phyloP scores from a whole-genome alignment of 2,329 filamentous ascomycete species.

The Thermomyces lanuginosus region DNA sequence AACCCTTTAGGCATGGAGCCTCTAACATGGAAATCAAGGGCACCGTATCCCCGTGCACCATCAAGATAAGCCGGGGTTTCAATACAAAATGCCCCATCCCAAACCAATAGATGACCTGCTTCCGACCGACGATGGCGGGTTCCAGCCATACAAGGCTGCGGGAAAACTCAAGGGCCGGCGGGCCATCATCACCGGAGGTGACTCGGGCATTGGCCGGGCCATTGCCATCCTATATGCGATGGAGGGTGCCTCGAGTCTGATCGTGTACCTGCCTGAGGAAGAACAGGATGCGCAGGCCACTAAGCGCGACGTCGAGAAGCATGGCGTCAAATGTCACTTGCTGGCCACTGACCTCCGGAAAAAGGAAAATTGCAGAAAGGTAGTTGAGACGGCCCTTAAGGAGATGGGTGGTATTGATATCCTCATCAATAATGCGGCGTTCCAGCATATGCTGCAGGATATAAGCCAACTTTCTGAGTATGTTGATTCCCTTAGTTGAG shows the following conservation, averaged over 20 bases:
- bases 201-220: constrained; percentile 62
- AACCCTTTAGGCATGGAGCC: background rate
- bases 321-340: constrained; percentile 49
- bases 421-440: constrained; percentile 50
- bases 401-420: constrained; percentile 57
- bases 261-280: constrained; percentile 60
- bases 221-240: constrained; percentile 63
- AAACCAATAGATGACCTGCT: constrained; percentile 48
- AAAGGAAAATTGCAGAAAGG: constrained; percentile 50
- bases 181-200: constrained; percentile 66
- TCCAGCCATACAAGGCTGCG: constrained; percentile 55
- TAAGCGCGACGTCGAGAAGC: constrained; percentile 50
- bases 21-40: too few relatives aligned
- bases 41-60: constrained; percentile 37
- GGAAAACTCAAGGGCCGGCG: constrained; percentile 60
- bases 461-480: constrained; percentile 57
- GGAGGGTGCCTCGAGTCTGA: constrained; percentile 60
- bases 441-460: constrained; percentile 55
- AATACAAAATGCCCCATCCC: constrained; percentile 39
- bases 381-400: constrained; percentile 50
- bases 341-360: constrained; percentile 48
- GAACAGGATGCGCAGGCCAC: constrained; percentile 62
- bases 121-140: constrained; percentile 50
- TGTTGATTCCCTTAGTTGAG: too few relatives aligned
- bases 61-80: constrained; percentile 37